Conservation (phyloP, 31 red algal genomes). For the Pterothamnion heteromorphum region DNA sequence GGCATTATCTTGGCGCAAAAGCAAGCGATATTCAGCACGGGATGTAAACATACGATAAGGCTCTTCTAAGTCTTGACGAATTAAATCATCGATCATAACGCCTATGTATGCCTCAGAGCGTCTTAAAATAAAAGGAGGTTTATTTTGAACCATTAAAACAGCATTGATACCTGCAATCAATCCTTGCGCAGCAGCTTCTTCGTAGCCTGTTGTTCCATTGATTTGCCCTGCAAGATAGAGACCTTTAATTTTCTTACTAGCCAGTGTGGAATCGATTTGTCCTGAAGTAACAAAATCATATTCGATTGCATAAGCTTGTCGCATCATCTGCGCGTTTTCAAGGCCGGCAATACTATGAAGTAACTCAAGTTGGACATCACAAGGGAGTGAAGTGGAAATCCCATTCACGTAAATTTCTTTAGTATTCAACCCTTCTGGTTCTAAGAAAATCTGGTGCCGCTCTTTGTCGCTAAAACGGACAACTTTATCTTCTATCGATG, state of each 20-base stretch:
- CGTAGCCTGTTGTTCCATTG: conserved; percentile 96
- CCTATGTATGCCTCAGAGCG: conserved; percentile 88
- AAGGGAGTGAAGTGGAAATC: conserved; percentile 83
- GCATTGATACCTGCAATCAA: conserved; percentile 94
- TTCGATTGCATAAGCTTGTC: conserved; percentile 93
- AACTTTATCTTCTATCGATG: conserved; percentile 94
- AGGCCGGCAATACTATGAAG: conserved; percentile 84
- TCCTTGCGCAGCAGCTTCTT: conserved; percentile 97
- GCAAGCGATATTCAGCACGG: conserved; percentile 86
- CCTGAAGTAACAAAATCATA: conserved; percentile 92
- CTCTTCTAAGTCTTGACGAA: conserved; percentile 82
- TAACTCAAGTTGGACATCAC: conserved; percentile 81
- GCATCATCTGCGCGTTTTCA: conserved; percentile 83
- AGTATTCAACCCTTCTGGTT: conserved; percentile 88
- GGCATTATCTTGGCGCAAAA: conserved; percentile 93
- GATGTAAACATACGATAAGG: conserved; percentile 98
- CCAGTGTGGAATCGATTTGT: conserved; percentile 69
- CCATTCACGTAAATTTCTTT: conserved; percentile 94
- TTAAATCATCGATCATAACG: conserved; percentile 91
- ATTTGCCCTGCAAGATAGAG: conserved; percentile 93
- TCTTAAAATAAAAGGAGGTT: conserved; percentile 54
- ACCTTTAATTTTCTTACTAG: conserved; percentile 72
- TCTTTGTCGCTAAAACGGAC: conserved; percentile 86
- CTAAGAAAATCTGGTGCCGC: conserved; percentile 95
- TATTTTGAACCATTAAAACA: conserved; percentile 38